Evolutionary conservation across 2,329 filamentous ascomycete species (phyloP).

Genomic region (Kalmusia sp.): DNA sequence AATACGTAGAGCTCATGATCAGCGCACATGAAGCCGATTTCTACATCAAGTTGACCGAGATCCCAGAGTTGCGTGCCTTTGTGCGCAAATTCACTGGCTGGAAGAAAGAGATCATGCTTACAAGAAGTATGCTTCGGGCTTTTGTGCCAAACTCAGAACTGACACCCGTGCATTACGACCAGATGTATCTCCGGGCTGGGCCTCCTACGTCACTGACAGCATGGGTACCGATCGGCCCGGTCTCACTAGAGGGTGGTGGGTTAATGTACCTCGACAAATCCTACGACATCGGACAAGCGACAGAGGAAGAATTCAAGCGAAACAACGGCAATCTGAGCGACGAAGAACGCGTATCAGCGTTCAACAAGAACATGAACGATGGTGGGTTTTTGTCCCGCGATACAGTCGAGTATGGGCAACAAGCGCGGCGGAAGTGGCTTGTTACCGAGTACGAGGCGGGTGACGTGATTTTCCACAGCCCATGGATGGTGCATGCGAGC

Average conservation of each 20-base stretch:
- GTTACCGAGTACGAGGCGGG: slow-evolving; percentile 9
- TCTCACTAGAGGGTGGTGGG: slow-evolving; percentile 10
- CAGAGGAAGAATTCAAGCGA: slow-evolving; percentile 10
- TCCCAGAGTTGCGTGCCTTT: slow-evolving; percentile 4
- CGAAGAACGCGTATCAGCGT: slow-evolving; percentile 12
- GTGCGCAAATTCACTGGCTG: slow-evolving; percentile 7
- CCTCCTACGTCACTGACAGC: slow-evolving; percentile 12
- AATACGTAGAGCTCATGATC: slow-evolving; percentile 11
- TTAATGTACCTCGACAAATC: slow-evolving; percentile 13
- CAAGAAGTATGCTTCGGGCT: slow-evolving; percentile 11
- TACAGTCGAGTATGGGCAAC: slow-evolving; percentile 29
- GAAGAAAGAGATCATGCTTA: slow-evolving; percentile 5
- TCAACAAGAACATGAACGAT: slow-evolving; percentile 16
- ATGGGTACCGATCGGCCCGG: slow-evolving; percentile 11
- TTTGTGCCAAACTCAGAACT: slow-evolving; percentile 9
- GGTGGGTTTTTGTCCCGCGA: slow-evolving; percentile 12
- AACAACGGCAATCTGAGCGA: slow-evolving; percentile 14
- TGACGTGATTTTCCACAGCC: slow-evolving; percentile 12
- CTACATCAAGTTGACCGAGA: slow-evolving; percentile 8
- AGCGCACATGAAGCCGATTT: slow-evolving; percentile 10
- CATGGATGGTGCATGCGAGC: slow-evolving; percentile 8
- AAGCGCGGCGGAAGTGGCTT: slow-evolving; percentile 2
- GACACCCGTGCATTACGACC: slow-evolving; percentile 17
- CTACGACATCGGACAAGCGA: slow-evolving; percentile 4
- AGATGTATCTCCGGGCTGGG: slow-evolving; percentile 11